A percentile compares a stretch with the other conserved stretches of the same genome.
phyloP scores from a whole-genome alignment of 768 basidiomycete genomes.

The Auricularia auricula-judae region DNA sequence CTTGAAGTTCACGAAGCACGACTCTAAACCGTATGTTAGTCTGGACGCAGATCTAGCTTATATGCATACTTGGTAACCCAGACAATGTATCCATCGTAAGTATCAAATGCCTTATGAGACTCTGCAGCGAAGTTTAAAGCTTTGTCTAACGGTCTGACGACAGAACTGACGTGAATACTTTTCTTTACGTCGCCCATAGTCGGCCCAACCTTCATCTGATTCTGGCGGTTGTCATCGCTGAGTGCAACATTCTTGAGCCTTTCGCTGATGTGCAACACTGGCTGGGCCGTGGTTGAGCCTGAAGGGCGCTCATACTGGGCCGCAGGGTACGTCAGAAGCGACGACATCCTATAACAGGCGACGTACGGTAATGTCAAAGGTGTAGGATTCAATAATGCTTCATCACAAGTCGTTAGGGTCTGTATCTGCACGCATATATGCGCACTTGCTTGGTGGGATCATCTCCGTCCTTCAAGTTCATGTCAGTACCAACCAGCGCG shows the following conservation, averaged over 20 bases:
- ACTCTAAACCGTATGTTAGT: constrained; percentile 31
- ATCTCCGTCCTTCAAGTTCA: constrained; percentile 50
- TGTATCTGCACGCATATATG: background rate
- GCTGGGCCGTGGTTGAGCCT: constrained; percentile 48
- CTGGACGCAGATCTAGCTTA: background rate
- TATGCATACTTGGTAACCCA: constrained; percentile 48
- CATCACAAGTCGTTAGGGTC: background rate
- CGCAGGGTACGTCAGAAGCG: background rate
- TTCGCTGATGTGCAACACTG: constrained; percentile 65
- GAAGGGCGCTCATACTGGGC: constrained; percentile 57
- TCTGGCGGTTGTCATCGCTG: constrained; percentile 42
- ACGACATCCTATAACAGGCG: background rate
- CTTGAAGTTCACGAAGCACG: constrained; percentile 83
- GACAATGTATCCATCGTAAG: constrained; percentile 76
- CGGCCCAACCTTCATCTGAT: constrained; percentile 35
- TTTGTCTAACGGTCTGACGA: background rate
- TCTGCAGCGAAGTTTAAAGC: constrained; percentile 26
- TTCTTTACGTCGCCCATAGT: constrained; percentile 74
- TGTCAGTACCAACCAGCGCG: background rate
- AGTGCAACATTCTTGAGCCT: constrained; percentile 42
- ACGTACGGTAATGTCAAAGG: constrained; percentile 70
- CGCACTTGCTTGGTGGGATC: constrained; percentile 68
- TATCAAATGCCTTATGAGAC: constrained; percentile 65
- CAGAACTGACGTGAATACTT: constrained; percentile 53
- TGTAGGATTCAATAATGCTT: constrained; percentile 82